Percentiles rank a stretch among this genome's conserved stretches.
These are phyloP conservation scores for Asterochloris erici DNA, from an alignment of 139 green algal genomes.

Conservation along the genomic window DNA sequence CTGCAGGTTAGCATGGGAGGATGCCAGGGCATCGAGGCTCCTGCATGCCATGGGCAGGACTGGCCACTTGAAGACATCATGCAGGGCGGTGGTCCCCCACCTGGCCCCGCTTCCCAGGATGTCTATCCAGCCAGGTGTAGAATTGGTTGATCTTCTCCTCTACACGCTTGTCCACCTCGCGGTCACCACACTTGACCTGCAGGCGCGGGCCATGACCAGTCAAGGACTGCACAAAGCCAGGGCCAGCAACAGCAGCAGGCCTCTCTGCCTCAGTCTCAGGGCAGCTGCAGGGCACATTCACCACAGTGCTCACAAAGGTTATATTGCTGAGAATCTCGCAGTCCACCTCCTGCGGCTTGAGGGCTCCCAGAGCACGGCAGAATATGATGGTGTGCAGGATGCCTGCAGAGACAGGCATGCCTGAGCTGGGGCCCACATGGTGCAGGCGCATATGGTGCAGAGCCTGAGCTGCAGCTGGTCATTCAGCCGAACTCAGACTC, in stretches of 20 bases:
- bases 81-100: background rate
- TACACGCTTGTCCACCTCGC: slow-evolving; percentile 52
- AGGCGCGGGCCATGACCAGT: background rate
- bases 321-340: slow-evolving; percentile 87
- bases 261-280: no score
- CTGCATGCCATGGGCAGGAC: background rate
- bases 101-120: slow-evolving; percentile 40
- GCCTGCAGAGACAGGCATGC: slow-evolving; percentile 30
- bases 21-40: background rate
- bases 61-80: background rate
- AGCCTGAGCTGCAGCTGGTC: background rate
- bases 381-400: slow-evolving; percentile 95
- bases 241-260: no score
- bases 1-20: slow-evolving; percentile 10
- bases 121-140: slow-evolving; percentile 49
- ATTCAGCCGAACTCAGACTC: slow-evolving; percentile 9
- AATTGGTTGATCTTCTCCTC: slow-evolving; percentile 72
- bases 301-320: slow-evolving; percentile 69
- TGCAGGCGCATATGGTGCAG: background rate
- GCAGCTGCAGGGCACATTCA: background rate
- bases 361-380: slow-evolving; percentile 78
- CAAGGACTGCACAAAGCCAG: no score
- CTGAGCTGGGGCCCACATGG: background rate
- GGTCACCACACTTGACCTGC: slow-evolving; percentile 80
- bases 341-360: slow-evolving; percentile 79